phyloP scores from a whole-genome alignment of 345 rosid species.

The Eucalyptus globulus region DNA sequence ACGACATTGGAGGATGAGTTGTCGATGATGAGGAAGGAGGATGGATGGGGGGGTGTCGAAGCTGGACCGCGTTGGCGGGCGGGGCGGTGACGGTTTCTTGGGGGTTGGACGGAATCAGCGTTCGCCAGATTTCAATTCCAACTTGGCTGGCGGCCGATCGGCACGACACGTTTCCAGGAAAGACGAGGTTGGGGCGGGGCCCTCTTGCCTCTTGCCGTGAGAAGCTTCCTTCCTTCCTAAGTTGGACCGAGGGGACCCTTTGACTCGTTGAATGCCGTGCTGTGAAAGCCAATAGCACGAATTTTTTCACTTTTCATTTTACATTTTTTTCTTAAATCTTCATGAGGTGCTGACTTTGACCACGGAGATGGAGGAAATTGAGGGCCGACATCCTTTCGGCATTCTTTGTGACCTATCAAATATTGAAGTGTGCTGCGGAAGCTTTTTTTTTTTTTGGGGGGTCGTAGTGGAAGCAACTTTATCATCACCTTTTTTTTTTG shows the following conservation, averaged over 20 bases:
- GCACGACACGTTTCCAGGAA: neutral
- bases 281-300: neutral
- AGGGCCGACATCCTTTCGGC: neutral
- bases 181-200: neutral
- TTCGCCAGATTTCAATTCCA: neutral
- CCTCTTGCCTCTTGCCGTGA: too few species aligned
- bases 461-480: neutral
- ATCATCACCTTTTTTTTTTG: neutral
- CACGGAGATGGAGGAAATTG: neutral
- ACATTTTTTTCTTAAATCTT: neutral
- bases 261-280: neutral
- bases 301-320: too few species aligned
- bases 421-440: neutral
- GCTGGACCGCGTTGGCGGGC: neutral
- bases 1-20: neutral
- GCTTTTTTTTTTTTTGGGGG: rapidly evolving
- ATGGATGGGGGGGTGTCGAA: rapidly evolving
- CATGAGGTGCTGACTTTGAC: neutral
- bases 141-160: neutral
- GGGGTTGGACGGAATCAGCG: neutral
- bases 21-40: neutral
- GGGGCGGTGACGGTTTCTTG: neutral
- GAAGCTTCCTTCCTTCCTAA: neutral
- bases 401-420: neutral
- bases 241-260: neutral